Evolutionary conservation across 805 yeast genomes (phyloP), one percentile per base, ranked within the genome.

Genomic region (Myxozyma neotropica): DNA sequence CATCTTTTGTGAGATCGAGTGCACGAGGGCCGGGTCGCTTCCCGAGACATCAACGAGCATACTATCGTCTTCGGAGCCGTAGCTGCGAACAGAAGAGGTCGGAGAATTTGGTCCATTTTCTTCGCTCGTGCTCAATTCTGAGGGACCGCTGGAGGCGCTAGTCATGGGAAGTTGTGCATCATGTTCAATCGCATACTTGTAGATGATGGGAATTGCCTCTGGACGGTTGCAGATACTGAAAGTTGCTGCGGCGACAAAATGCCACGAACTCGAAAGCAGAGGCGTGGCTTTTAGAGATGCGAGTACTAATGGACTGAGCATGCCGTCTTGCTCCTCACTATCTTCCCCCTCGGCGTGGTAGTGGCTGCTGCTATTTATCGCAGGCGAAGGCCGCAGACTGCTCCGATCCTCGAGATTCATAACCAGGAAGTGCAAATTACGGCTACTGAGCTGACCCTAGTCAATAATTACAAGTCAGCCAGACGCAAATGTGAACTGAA

Each of bases 221-320:
- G 97, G 96, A 61, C 81, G 82, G 69, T 92, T 92, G 68, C 93
- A 86, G 4, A 86, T 91, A 1, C 93, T 83, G 50, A 91, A 78
- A 8, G 95, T 83, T 0, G 93, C 88, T 7, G 94, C 88, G 0
- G 96, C 93, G 21, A 90, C 75, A 39, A 84, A 75, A 70, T 85
- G 88, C 97, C 97, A 92, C 17, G 59, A 53, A 4, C n/a, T 6
- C 7, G 57, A 38, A 6, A 61, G 54, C 39, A 53, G 33, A 5
- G 65, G 65, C 13, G 65, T 53, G 13, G 59, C 39, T 12, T 62
- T 38, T 7, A 61, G 43, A 1, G 61, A 40, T 4, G 65, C 36
- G 17, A 61, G 53, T 6, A 58, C 17, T 10, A 62, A 38, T 4
- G 44, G 48, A 17, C 62, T 39, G 1, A 61, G 48, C 27, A 54